Evolutionary conservation across 2,329 filamentous ascomycete genomes (phyloP).

Genomic region (Colletotrichum destructivum): DNA sequence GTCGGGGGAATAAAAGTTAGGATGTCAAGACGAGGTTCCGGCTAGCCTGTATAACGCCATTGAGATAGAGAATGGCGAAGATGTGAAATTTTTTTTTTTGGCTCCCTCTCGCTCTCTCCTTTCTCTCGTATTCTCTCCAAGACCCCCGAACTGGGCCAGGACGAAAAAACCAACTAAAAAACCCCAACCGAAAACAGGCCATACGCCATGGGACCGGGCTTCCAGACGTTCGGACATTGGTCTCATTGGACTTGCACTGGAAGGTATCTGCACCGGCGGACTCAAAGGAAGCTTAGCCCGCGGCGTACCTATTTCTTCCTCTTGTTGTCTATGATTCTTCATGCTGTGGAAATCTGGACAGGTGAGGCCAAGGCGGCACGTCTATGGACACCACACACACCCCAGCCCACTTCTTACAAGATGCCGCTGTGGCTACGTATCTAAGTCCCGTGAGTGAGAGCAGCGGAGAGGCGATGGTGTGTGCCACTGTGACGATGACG

Average conservation of each 20-base stretch:
- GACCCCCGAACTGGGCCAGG: background rate
- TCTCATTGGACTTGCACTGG: background rate
- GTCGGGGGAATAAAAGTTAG: background rate
- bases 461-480: background rate
- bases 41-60: slow-evolving; percentile 34
- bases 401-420: background rate
- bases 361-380: slow-evolving; percentile 27
- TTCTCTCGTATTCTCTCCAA: slow-evolving; percentile 14
- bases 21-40: background rate
- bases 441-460: background rate
- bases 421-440: slow-evolving; percentile 5
- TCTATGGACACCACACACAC: slow-evolving; percentile 14
- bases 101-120: background rate
- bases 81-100: background rate
- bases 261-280: background rate
- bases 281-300: slow-evolving; percentile 18
- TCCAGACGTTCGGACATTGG: slow-evolving; percentile 1
- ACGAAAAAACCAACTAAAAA: background rate
- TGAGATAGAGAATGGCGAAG: slow-evolving; percentile 25
- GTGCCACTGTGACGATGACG: background rate
- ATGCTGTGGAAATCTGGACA: slow-evolving; percentile 6
- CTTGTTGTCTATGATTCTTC: background rate
- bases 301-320: background rate
- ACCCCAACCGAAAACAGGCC: background rate
- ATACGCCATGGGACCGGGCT: slow-evolving; percentile 27